Percentiles rank a stretch among this genome's conserved stretches.
These are phyloP conservation scores for Ilex asprella DNA, from an alignment of 257 asterid species.

Conservation along the genomic window DNA sequence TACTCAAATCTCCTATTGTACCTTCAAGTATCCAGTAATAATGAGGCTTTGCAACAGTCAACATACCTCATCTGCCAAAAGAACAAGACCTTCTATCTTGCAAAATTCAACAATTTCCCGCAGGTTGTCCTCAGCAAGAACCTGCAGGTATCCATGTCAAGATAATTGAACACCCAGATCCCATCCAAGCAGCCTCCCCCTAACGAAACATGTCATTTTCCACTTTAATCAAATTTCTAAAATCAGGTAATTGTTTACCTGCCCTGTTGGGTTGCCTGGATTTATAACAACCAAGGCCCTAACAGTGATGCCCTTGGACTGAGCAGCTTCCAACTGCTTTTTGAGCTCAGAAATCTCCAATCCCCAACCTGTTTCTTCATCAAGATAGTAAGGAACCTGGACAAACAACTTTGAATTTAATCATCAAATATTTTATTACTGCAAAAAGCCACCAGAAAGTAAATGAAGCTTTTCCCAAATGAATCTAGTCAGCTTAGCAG, in stretches of 20 bases:
- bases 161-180: too few relatives aligned
- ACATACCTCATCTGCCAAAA: constrained; percentile 92
- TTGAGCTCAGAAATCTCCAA: constrained; percentile 75
- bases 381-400: constrained; percentile 95
- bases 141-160: constrained; percentile 26
- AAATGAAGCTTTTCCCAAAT: neutral
- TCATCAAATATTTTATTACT: constrained; percentile 9
- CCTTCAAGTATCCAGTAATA: constrained; percentile 1
- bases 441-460: neutral
- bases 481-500: neutral
- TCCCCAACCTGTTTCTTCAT: constrained; percentile 97
- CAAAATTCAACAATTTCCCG: constrained; percentile 84
- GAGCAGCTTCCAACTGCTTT: constrained; percentile 74
- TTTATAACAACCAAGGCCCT: constrained; percentile 94
- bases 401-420: constrained; percentile 5
- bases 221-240: neutral
- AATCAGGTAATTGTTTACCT: constrained; percentile 35
- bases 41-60: constrained; percentile 3
- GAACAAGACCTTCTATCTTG: constrained; percentile 95
- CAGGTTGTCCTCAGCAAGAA: constrained; percentile 64
- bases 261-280: constrained; percentile 99
- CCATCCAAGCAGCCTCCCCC: neutral
- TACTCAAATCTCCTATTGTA: neutral
- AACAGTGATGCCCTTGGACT: constrained; percentile 59
- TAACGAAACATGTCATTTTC: neutral